phyloP scores from a whole-genome alignment of 2,329 filamentous ascomycete species.

The Diaporthe longicolla region DNA sequence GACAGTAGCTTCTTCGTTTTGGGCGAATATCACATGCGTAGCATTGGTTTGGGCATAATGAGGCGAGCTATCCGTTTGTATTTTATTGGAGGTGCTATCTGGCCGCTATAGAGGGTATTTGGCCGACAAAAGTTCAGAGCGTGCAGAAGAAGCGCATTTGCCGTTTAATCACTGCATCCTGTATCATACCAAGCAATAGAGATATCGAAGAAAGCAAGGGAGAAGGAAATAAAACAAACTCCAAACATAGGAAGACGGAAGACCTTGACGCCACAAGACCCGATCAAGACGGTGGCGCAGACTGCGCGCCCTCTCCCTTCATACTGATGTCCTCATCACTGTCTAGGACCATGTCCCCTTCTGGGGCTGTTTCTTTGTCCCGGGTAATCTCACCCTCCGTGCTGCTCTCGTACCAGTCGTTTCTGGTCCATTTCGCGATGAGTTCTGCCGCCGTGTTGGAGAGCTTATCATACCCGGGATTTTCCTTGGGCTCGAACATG shows the following conservation, averaged over 20 bases:
- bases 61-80: slow-evolving; percentile 4
- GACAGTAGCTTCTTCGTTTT: slow-evolving; percentile 49
- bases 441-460: slow-evolving; percentile 75
- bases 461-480: slow-evolving; percentile 80
- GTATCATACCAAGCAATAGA: slow-evolving; percentile 27
- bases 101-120: slow-evolving; percentile 39
- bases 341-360: neutral
- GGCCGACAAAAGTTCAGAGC: slow-evolving; percentile 13
- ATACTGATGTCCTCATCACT: neutral
- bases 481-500: slow-evolving; percentile 81
- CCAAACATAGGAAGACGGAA: neutral
- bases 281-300: slow-evolving; percentile 4
- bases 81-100: neutral
- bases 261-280: neutral
- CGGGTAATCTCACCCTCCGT: slow-evolving; percentile 49
- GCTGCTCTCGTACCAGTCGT: slow-evolving; percentile 76
- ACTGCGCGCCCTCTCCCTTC: slow-evolving; percentile 23
- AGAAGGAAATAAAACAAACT: neutral
- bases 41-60: neutral
- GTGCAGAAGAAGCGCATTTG: neutral
- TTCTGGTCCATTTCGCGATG: slow-evolving; percentile 75
- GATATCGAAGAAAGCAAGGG: slow-evolving; percentile 2
- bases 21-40: neutral
- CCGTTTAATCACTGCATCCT: slow-evolving; percentile 16
- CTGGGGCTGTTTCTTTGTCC: neutral